Evolutionary conservation across 1,284 basidiomycete species (phyloP).

Genomic region (Heliocybe sulcata): DNA sequence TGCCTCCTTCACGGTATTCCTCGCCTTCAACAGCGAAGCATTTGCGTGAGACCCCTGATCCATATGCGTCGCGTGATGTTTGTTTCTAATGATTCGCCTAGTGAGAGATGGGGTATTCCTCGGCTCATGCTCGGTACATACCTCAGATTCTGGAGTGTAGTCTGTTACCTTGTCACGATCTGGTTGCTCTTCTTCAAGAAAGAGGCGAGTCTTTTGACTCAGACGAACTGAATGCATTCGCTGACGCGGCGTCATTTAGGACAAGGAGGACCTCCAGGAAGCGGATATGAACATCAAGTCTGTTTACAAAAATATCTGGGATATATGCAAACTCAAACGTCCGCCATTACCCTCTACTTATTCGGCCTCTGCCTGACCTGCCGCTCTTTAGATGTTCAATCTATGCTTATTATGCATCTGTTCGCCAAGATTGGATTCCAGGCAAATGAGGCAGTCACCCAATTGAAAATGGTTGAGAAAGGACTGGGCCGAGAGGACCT

Average conservation of each 20-base stretch:
- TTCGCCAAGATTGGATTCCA: constrained; percentile 96
- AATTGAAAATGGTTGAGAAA: constrained; percentile 95
- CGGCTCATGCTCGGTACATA: constrained; percentile 79
- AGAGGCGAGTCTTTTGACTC: constrained; percentile 48
- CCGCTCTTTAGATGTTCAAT: constrained; percentile 72
- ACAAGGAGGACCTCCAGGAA: constrained; percentile 63
- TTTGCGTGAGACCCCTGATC: constrained; percentile 62
- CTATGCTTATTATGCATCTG: constrained; percentile 82
- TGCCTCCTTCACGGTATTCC: constrained; percentile 94
- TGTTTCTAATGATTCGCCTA: constrained; percentile 19
- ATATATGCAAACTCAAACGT: constrained; percentile 90
- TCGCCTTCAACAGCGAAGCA: constrained; percentile 92
- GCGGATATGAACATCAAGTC: constrained; percentile 87
- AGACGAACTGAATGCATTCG: not conserved
- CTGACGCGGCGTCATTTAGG: constrained; percentile 30
- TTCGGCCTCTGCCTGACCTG: not conserved
- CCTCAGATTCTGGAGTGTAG: constrained; percentile 79
- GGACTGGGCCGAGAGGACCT: constrained; percentile 94
- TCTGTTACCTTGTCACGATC: constrained; percentile 79
- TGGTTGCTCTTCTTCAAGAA: constrained; percentile 89
- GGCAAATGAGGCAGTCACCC: constrained; percentile 90
- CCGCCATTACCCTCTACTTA: constrained; percentile 18
- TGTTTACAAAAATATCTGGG: constrained; percentile 94
- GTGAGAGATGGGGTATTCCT: constrained; percentile 81
- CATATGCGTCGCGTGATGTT: not conserved